Evolutionary conservation across 2,329 filamentous ascomycete species (phyloP).

Genomic region (Blumeria graminis): DNA sequence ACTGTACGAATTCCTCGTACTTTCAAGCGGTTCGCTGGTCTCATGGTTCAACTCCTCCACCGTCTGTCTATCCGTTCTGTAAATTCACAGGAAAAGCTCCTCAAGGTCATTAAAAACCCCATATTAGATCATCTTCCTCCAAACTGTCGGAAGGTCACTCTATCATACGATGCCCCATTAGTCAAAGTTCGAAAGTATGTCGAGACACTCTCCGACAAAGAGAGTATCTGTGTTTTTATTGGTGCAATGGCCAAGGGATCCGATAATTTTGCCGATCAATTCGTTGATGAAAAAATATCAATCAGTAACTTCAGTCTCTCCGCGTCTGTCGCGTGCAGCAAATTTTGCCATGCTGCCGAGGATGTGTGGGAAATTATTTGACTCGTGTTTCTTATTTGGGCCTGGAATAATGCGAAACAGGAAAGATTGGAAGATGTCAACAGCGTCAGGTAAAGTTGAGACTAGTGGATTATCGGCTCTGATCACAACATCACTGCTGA

Average conservation of each 20-base stretch:
- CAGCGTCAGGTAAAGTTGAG: no score
- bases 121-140: constrained; percentile 92
- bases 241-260: constrained; percentile 95
- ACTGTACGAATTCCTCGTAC: constrained; percentile 92
- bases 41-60: constrained; percentile 96
- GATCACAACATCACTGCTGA: no score
- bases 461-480: no score
- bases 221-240: constrained; percentile 94
- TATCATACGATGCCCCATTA: constrained; percentile 79
- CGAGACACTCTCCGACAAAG: constrained; percentile 48
- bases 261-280: constrained; percentile 83
- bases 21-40: constrained; percentile 93
- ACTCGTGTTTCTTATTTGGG: constrained; percentile 7
- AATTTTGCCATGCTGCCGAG: constrained; percentile 96
- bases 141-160: constrained; percentile 91
- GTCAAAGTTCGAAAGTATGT: constrained; percentile 80
- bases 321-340: constrained; percentile 95
- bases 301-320: constrained; percentile 97
- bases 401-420: no score
- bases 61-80: constrained; percentile 88
- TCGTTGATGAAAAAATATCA: constrained; percentile 90
- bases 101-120: constrained; percentile 93
- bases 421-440: no score
- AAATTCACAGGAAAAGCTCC: constrained; percentile 88
- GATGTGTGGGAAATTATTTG: constrained; percentile 89